These are phyloP conservation scores for Deuterostichococcus epilithicus DNA, from an alignment of 139 green algal species.

Conservation along the genomic window DNA sequence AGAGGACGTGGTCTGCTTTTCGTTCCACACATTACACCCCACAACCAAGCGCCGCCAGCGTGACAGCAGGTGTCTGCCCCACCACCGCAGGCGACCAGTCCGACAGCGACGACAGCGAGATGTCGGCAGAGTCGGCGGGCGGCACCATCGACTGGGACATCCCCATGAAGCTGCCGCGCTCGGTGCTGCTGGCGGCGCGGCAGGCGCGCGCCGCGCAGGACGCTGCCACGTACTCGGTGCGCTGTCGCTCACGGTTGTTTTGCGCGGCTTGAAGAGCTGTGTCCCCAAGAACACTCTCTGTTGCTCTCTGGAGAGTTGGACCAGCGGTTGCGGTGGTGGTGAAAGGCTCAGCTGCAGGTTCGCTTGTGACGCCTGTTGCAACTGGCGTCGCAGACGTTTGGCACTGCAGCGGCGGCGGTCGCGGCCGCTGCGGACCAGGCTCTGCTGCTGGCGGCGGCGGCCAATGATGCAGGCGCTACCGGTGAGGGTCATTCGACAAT, in stretches of 20 bases:
- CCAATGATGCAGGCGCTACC: background rate
- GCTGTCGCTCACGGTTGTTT: too few species aligned
- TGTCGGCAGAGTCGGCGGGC: background rate
- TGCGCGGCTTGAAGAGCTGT: too few species aligned
- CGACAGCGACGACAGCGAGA: constrained; percentile 1
- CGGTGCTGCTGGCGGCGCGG: background rate
- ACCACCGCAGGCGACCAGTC: background rate
- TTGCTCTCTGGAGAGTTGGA: too few species aligned
- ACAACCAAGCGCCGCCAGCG: too few species aligned
- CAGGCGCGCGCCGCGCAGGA: background rate
- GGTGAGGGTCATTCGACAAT: background rate
- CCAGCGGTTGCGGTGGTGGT: too few species aligned
- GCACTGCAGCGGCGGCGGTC: background rate
- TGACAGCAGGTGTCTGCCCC: too few species aligned
- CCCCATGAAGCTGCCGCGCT: constrained; percentile 1
- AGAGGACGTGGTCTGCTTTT: too few species aligned
- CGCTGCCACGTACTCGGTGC: background rate
- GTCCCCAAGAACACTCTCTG: too few species aligned
- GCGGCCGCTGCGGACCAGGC: background rate
- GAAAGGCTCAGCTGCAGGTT: too few species aligned
- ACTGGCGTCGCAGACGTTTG: background rate
- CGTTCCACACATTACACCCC: too few species aligned
- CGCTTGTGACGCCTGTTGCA: too few species aligned
- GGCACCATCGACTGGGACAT: constrained; percentile 2
- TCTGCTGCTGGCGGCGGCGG: background rate